Conservation (phyloP, 768 basidiomycete genomes). For the Trametes meyenii region DNA sequence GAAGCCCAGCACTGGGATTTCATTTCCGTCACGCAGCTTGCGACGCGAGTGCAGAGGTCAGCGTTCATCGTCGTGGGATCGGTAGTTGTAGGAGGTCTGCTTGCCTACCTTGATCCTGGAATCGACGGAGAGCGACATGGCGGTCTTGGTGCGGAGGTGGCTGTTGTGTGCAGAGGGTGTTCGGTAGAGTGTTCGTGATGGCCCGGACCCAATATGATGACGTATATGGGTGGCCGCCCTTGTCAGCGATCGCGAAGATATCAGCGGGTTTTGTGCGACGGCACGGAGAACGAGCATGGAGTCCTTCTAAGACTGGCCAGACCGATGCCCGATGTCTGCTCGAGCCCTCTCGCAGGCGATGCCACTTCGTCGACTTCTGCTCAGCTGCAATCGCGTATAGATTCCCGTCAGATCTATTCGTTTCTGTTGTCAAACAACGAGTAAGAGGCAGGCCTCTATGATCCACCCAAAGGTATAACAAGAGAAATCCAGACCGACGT, state of each 20-base stretch:
- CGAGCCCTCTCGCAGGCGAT: background rate
- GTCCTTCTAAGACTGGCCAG: no score
- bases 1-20: slow-evolving; percentile 63
- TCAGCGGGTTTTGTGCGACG: background rate
- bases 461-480: no score
- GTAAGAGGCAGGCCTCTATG: no score
- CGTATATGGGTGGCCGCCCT: background rate
- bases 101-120: slow-evolving; percentile 31
- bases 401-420: no score
- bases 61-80: background rate
- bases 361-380: background rate
- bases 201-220: background rate
- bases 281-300: background rate
- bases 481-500: no score
- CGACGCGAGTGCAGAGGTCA: background rate
- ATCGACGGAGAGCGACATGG: slow-evolving; percentile 24
- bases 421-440: no score
- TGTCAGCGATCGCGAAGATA: slow-evolving; percentile 6
- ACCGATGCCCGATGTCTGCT: no score
- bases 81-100: background rate
- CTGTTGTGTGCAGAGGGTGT: background rate
- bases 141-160: background rate
- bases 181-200: background rate
- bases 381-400: no score
- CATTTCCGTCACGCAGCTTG: slow-evolving; percentile 53